Conservation (phyloP, 768 basidiomycete species). For the Boletus vermiculosoides region DNA sequence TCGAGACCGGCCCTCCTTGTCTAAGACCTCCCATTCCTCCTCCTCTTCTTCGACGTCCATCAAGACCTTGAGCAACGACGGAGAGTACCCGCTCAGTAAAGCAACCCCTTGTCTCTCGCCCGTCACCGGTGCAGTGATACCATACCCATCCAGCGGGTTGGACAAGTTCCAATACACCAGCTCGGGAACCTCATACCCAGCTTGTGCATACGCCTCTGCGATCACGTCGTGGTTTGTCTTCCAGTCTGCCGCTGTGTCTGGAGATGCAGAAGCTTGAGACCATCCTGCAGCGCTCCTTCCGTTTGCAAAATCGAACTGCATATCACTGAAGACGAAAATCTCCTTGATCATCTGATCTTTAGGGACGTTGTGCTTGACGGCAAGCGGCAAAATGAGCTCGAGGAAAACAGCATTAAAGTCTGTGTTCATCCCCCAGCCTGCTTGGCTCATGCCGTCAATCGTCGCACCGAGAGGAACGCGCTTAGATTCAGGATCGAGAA, state of each 20-base stretch:
- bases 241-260: conserved; percentile 36
- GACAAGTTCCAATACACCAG: conserved; percentile 72
- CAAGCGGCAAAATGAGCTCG: conserved; percentile 60
- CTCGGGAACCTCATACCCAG: conserved; percentile 71
- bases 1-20: conserved; percentile 24
- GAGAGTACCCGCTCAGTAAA: conserved; percentile 67
- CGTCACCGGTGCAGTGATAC: conserved; percentile 46
- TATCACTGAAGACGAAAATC: conserved; percentile 74
- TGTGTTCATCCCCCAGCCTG: conserved; percentile 58
- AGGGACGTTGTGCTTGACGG: conserved; percentile 52
- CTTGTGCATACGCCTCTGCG: conserved; percentile 50
- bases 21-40: conserved; percentile 38
- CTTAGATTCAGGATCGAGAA: conserved; percentile 41
- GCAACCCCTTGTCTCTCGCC: conserved; percentile 60
- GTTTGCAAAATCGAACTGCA: conserved; percentile 60
- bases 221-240: conserved; percentile 63
- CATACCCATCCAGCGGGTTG: conserved; percentile 11
- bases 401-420: conserved; percentile 61
- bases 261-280: neutral
- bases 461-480: conserved; percentile 35
- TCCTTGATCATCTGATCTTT: conserved; percentile 74
- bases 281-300: neutral
- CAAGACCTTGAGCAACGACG: conserved; percentile 69
- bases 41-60: conserved; percentile 50
- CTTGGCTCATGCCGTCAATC: conserved; percentile 35